Conservation (phyloP, 345 rosid genomes). For the Hypericum perforatum region DNA sequence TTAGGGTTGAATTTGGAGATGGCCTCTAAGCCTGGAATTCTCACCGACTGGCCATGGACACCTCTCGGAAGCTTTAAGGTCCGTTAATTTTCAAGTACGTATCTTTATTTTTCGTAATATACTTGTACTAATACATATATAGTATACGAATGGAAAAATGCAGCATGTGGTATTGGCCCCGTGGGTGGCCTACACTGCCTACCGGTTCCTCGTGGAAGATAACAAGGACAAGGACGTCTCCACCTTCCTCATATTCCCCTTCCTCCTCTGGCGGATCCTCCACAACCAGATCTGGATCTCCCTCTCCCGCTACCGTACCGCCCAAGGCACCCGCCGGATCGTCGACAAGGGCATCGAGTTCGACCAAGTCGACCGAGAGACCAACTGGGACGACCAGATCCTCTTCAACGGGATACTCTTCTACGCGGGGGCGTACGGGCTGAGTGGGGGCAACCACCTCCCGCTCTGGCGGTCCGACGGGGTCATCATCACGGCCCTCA, state of each 20-base stretch:
- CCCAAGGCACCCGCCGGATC: constrained; percentile 46
- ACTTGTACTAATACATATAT: no score
- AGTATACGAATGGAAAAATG: background rate
- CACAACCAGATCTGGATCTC: constrained; percentile 68
- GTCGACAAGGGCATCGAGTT: constrained; percentile 64
- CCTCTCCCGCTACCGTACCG: constrained; percentile 48
- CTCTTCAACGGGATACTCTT: constrained; percentile 42
- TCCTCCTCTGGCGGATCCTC: constrained; percentile 41
- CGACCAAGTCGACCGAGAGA: constrained; percentile 69
- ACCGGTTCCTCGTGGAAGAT: constrained; percentile 20
- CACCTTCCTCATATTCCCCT: constrained; percentile 26
- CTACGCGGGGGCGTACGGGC: constrained; percentile 11
- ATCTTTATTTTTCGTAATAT: background rate
- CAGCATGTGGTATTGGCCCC: constrained; percentile 50
- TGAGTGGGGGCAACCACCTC: constrained; percentile 26
- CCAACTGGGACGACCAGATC: constrained; percentile 69
- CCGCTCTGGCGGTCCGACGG: constrained; percentile 64
- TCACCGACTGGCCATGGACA: constrained; percentile 63
- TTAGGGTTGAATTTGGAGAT: constrained; percentile 8
- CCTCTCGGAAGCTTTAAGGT: constrained; percentile 59
- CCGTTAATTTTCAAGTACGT: no score
- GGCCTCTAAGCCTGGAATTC: constrained; percentile 57
- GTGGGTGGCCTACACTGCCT: constrained; percentile 20
- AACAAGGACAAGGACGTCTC: constrained; percentile 29
- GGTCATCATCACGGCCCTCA: constrained; percentile 24